A percentile compares a stretch with the other conserved stretches of the same genome.
Conservation (phyloP, 805 yeast genomes). For the Myxozyma melibiosi region DNA sequence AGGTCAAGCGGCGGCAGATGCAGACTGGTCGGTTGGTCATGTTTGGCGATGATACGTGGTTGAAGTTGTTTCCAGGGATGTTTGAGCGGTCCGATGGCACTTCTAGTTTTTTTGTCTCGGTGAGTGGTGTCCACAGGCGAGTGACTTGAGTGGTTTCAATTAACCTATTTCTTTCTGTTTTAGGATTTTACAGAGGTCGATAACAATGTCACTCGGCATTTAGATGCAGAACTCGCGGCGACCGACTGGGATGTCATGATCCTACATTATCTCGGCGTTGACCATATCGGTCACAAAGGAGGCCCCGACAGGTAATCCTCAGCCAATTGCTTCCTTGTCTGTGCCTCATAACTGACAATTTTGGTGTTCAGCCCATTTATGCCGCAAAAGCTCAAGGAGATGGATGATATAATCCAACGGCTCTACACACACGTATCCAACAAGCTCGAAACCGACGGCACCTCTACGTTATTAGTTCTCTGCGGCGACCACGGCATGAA, state of each 20-base stretch:
- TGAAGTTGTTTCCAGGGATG: constrained; percentile 75
- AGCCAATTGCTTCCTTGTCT: not conserved
- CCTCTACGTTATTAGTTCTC: constrained; percentile 65
- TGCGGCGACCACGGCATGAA: constrained; percentile 98
- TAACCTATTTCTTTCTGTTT: not conserved
- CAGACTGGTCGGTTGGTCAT: constrained; percentile 58
- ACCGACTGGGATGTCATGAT: constrained; percentile 80
- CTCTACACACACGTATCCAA: constrained; percentile 51
- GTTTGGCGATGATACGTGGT: constrained; percentile 98
- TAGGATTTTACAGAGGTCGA: constrained; percentile 91
- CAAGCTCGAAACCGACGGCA: constrained; percentile 41
- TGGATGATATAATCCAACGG: constrained; percentile 67
- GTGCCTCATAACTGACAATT: not conserved
- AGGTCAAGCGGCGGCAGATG: constrained; percentile 50
- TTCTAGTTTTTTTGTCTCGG: constrained; percentile 85
- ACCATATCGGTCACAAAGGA: constrained; percentile 97
- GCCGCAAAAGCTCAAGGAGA: constrained; percentile 80
- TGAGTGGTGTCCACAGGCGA: not conserved
- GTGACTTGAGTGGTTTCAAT: not conserved
- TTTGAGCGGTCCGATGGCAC: constrained; percentile 81
- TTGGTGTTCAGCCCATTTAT: constrained; percentile 60
- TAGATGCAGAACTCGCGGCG: constrained; percentile 57
- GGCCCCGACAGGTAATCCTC: constrained; percentile 58
- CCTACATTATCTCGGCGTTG: constrained; percentile 89
- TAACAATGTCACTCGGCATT: constrained; percentile 85